Evolutionary conservation across 148 eudicot genomes (phyloP).

Genomic region (Heliamphora exappendiculata): DNA sequence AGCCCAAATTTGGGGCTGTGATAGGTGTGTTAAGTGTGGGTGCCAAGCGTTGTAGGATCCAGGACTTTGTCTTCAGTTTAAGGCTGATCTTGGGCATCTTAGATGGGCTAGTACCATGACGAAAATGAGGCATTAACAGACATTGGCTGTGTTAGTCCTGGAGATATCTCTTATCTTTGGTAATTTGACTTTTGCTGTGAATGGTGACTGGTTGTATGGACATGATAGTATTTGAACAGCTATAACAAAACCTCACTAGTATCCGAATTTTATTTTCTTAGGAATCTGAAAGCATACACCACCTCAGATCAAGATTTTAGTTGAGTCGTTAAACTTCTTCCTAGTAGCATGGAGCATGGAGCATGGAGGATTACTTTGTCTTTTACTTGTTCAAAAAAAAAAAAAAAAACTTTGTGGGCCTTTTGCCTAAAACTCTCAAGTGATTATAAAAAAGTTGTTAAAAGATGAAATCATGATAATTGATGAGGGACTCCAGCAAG

Average conservation of each 20-base stretch:
- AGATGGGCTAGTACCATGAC: too few relatives aligned
- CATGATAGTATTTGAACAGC: not conserved
- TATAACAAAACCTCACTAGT: not conserved
- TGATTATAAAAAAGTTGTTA: not conserved
- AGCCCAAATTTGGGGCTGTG: too few relatives aligned
- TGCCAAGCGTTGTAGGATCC: too few relatives aligned
- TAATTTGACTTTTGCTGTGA: not conserved
- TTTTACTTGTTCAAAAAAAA: too few relatives aligned
- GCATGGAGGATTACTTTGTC: not conserved
- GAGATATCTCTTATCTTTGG: not conserved
- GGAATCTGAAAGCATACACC: not conserved
- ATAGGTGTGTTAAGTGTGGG: too few relatives aligned
- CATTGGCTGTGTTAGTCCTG: not conserved
- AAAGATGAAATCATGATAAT: conserved; percentile 1
- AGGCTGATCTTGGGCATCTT: too few relatives aligned
- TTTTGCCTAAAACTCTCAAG: not conserved
- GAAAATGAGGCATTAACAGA: too few relatives aligned
- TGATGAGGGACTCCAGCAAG: not conserved
- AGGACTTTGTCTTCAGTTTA: too few relatives aligned
- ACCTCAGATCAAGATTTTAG: not conserved
- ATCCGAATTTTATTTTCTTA: not conserved
- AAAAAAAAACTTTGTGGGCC: too few relatives aligned
- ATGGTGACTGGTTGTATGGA: not conserved
- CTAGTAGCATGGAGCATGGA: too few relatives aligned
- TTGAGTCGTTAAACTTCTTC: not conserved